Base-by-base conservation (phyloP, 2,329 filamentous ascomycete genomes). In the Arthrinium puccinioides region DNA sequence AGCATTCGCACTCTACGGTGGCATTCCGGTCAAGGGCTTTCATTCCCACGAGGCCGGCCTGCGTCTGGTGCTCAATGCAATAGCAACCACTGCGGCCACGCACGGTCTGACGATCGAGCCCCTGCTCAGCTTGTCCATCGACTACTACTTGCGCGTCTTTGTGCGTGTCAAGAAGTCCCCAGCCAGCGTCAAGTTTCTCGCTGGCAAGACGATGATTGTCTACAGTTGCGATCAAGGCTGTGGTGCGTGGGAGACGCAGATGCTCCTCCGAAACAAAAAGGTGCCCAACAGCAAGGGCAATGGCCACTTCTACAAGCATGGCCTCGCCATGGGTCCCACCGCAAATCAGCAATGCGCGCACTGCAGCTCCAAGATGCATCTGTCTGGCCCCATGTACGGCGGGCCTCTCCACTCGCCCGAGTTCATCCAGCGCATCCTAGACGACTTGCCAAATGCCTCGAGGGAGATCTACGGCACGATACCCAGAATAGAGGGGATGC, bases 341-440 rank as follows among this genome's bases (percentile, higher is more conserved):
- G 66, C 76, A 4, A 73, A 79, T 40, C 69, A 73, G 13, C 63
- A 70, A 26, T 98, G 92, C 59, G 72, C 79, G 42, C 87, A 97
- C 57, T 98, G 92, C 56, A 85, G 83, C 8, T 79, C 75, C 54
- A 90, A 84, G 56, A 94, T 83, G 62, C 92, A 97, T 59, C 60
- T 97, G 11, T 84, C 80, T 5, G 92, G 92, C 2, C 92, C 92
- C 1, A 97, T 98, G 90, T 98, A 89, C 66, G 89, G 78, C 23
- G 92, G 92, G 1, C 84, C 84, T 15, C 67, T 98, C 8, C 92
- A 98, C 61, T 88, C 88, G 30, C 73, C 79, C 6, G 76, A 79
- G 2, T 98, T 96, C 54, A 79, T 98, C 43, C 75, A 84, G 52
- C 76, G 76, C 39, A 79, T 98, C 18, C 70, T 98, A 13, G 74